Evolutionary conservation across 129 eudicot species (phyloP), one percentile per base, ranked within the genome.

Genomic region (Deinandra increscens): DNA sequence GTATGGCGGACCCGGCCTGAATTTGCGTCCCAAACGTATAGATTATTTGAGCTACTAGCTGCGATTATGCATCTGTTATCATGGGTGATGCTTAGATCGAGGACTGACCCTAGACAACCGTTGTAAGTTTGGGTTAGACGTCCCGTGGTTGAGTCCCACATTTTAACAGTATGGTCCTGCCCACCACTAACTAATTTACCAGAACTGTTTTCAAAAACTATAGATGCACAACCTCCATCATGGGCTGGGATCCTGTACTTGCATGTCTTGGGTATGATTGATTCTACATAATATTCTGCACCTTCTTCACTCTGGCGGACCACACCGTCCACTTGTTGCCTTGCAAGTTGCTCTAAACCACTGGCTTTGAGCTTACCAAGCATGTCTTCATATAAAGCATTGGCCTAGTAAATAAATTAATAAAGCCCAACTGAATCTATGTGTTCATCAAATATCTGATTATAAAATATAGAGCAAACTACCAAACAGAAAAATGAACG

Each of bases 231-330:
- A 4, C 98, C 98, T 11, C 98, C 96, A 13, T 81, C 88, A 60
- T 92, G 98, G 29, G 96, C 98, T 56, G 87, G 82, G 74, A 89
- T 84, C 69, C 90, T 75, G 72, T 83, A 79, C 50, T 79, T 83
- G 84, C 84, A 84, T 48, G 83, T 55, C 20, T 64, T 75, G 6
- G 98, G 98, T 20, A 92, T 68, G 31, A 80, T 79, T 6, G 95
- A 84, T 74, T 92, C 98, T 11, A 76, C 86, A 14, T 84, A 89
- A 64, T 69, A 86, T 68, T 89, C 95, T 0, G 96, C 91, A 64
- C 96, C 96, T 65, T 88, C 98, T 82, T 92, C 98, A 64, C 91
- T 71, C 62, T 74, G 98, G 61, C 98, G 95, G 63, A 92, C 95
- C 54, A 92, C 85, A 42, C 98, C 98, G 59, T 92, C 98, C 48